Evolutionary conservation across 2,329 filamentous ascomycete species (phyloP).

Genomic region (Lachnellula hyalina): DNA sequence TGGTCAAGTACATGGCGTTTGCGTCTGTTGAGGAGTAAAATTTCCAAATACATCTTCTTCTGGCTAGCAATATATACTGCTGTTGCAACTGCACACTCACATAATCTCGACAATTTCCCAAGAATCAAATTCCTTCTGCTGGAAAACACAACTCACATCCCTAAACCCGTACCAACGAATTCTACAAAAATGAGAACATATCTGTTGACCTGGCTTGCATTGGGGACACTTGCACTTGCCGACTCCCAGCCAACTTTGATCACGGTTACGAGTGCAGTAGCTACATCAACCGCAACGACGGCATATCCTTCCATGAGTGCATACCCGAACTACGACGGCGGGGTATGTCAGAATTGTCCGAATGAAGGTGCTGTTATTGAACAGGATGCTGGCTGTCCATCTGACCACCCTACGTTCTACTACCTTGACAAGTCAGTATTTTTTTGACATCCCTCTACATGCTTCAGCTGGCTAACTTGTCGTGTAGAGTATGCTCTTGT

Average conservation of each 20-base stretch:
- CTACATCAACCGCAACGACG: not conserved
- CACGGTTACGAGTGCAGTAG: not conserved
- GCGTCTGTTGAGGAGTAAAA: not conserved
- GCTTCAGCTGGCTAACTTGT: not conserved
- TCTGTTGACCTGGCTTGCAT: not conserved
- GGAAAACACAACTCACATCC: not conserved
- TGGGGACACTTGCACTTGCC: not conserved
- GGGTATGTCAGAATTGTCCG: not conserved
- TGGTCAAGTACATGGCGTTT: not conserved
- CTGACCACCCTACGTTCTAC: constrained; percentile 1
- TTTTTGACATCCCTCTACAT: not conserved
- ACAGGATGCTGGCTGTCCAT: not conserved
- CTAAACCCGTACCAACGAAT: not conserved
- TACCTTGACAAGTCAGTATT: constrained; percentile 1
- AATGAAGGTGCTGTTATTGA: not conserved
- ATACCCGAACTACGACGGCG: not conserved
- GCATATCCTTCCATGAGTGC: not conserved
- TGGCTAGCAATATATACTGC: too few relatives aligned
- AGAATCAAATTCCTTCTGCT: not conserved
- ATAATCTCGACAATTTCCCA: not conserved
- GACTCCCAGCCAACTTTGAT: not conserved
- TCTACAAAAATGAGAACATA: not conserved
- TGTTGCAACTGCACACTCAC: too few relatives aligned
- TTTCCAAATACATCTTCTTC: not conserved
- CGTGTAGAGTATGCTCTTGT: not conserved